phyloP scores from a whole-genome alignment of 371 early-diverging fungal genomes.

The Mucor racemosus region DNA sequence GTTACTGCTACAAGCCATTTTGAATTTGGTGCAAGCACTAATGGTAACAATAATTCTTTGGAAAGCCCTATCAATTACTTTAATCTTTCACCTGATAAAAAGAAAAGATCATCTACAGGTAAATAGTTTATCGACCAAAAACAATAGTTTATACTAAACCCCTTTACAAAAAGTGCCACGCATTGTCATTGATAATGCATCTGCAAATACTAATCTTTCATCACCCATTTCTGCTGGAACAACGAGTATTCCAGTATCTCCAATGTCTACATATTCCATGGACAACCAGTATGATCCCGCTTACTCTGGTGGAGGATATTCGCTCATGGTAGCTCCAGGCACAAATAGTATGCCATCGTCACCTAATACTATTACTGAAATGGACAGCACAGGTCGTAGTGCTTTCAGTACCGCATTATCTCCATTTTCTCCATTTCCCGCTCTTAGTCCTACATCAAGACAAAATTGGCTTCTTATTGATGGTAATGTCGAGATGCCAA shows the following conservation, averaged over 20 bases:
- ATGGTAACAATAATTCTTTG: not conserved
- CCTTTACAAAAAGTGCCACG: conserved; percentile 31
- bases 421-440: conserved; percentile 23
- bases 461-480: conserved; percentile 41
- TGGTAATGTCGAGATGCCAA: conserved; percentile 41
- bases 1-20: conserved; percentile 21
- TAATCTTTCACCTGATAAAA: conserved; percentile 8
- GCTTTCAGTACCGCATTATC: conserved; percentile 15
- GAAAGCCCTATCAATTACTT: conserved; percentile 10
- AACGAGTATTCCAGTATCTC: conserved; percentile 32
- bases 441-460: conserved; percentile 23
- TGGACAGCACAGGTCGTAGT: conserved; percentile 23
- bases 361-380: conserved; percentile 19
- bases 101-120: conserved; percentile 25
- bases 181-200: conserved; percentile 41
- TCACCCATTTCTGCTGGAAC: conserved; percentile 21
- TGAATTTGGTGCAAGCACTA: conserved; percentile 7
- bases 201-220: conserved; percentile 8
- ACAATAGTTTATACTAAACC: no score
- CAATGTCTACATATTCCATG: conserved; percentile 39
- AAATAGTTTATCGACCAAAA: not conserved
- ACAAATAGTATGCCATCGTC: conserved; percentile 33
- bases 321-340: conserved; percentile 27
- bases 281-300: conserved; percentile 18
- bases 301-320: conserved; percentile 19